Conservation (phyloP, 306 rosid species). For the Neltuma alba region DNA sequence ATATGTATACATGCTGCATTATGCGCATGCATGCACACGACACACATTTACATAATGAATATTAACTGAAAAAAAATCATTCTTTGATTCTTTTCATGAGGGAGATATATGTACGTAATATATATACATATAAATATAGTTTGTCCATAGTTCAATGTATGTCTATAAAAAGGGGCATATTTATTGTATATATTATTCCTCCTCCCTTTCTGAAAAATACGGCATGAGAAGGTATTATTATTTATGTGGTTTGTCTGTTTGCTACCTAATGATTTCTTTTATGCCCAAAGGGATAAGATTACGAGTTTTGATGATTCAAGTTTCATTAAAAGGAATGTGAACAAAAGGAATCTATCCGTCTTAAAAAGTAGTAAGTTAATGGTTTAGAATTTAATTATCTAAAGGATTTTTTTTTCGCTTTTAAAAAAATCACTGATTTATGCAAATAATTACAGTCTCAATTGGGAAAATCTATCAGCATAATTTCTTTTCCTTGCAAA, state of each 20-base stretch:
- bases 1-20: neutral
- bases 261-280: neutral
- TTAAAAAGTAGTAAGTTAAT: neutral
- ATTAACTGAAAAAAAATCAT: neutral
- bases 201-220: neutral
- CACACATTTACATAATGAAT: constrained; percentile 19
- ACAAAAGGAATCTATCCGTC: neutral
- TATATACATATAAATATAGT: too few species aligned
- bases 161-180: neutral
- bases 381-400: neutral
- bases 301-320: neutral
- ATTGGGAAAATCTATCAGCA: neutral
- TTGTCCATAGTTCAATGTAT: neutral
- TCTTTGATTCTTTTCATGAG: constrained; percentile 33
- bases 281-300: neutral
- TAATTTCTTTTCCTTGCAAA: neutral
- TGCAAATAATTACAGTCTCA: neutral
- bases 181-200: neutral
- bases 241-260: neutral
- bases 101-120: neutral
- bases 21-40: constrained; percentile 30
- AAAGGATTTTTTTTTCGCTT: neutral
- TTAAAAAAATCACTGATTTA: neutral
- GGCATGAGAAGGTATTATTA: neutral
- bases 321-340: neutral